Evolutionary conservation across 2,329 filamentous ascomycete species (phyloP).

Genomic region (Verticillium nubilum): DNA sequence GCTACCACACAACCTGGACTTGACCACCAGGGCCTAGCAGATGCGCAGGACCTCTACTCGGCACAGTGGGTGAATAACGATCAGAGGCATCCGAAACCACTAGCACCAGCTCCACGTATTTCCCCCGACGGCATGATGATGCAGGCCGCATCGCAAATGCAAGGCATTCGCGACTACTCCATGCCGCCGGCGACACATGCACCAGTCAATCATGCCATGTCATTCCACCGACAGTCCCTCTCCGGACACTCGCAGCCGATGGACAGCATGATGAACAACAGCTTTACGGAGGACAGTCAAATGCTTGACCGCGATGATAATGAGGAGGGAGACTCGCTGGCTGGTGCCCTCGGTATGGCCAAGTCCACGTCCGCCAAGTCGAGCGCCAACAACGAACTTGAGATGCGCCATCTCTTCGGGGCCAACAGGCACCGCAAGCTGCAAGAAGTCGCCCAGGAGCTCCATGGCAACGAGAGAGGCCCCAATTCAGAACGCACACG

Average conservation of each 20-base stretch:
- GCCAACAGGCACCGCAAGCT: conserved; percentile 62
- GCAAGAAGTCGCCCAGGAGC: conserved; percentile 67
- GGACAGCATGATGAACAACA: conserved; percentile 48
- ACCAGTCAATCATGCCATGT: conserved; percentile 14
- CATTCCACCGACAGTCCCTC: conserved; percentile 29
- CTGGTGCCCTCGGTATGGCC: conserved; percentile 32
- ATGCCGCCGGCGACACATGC: conserved; percentile 42
- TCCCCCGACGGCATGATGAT: conserved; percentile 56
- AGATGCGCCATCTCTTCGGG: conserved; percentile 71
- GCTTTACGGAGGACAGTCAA: conserved; percentile 56
- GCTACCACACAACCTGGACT: conserved; percentile 46
- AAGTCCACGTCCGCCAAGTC: conserved; percentile 57
- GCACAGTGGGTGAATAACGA: conserved; percentile 45
- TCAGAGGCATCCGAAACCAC: conserved; percentile 36
- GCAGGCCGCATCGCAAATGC: conserved; percentile 48
- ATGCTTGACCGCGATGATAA: conserved; percentile 56
- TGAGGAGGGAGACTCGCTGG: conserved; percentile 50
- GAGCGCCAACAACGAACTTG: conserved; percentile 74
- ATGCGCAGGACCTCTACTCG: conserved; percentile 37
- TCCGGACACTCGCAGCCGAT: conserved; percentile 46
- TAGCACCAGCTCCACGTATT: conserved; percentile 39
- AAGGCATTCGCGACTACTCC: conserved; percentile 40
- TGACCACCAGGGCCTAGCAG: conserved; percentile 39
- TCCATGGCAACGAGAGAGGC: conserved; percentile 73
- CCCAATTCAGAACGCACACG: conserved; percentile 78